A percentile compares a stretch with the other conserved stretches of the same genome.
These are phyloP conservation scores for Kockovaella imperatae DNA, from an alignment of 768 basidiomycete species.

Conservation along the genomic window DNA sequence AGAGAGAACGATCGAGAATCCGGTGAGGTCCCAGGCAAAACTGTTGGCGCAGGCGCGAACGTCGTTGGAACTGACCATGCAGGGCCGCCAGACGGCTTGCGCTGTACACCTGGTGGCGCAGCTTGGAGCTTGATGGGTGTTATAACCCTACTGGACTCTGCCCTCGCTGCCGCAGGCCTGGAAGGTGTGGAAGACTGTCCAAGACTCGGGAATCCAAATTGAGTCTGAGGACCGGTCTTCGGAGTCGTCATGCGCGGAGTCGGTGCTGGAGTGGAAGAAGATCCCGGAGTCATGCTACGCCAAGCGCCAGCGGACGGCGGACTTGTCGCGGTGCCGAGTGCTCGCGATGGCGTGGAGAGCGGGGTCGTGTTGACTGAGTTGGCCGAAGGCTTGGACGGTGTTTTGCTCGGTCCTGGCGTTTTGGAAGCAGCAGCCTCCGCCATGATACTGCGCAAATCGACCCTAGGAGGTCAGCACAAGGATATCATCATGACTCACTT, in stretches of 20 bases:
- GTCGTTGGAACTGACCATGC: constrained; percentile 55
- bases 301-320: constrained; percentile 5
- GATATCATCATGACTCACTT: constrained; percentile 28
- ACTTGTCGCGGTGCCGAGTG: constrained; percentile 3
- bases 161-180: constrained; percentile 15
- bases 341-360: constrained; percentile 10
- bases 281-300: neutral
- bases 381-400: constrained; percentile 13
- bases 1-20: constrained; percentile 54
- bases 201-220: too few relatives aligned
- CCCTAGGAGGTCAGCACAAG: constrained; percentile 47
- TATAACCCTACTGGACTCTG: constrained; percentile 17
- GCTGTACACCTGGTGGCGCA: neutral
- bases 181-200: constrained; percentile 12
- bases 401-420: constrained; percentile 13
- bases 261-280: too few relatives aligned
- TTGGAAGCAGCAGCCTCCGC: constrained; percentile 56
- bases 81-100: constrained; percentile 17
- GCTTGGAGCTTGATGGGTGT: constrained; percentile 14
- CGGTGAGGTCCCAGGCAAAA: constrained; percentile 20
- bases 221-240: too few relatives aligned
- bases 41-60: constrained; percentile 21
- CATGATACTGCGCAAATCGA: constrained; percentile 80
- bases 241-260: too few relatives aligned
- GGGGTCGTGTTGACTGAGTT: constrained; percentile 2